Evolutionary conservation across 805 yeast genomes (phyloP).

Genomic region (Teunomyces atbi): DNA sequence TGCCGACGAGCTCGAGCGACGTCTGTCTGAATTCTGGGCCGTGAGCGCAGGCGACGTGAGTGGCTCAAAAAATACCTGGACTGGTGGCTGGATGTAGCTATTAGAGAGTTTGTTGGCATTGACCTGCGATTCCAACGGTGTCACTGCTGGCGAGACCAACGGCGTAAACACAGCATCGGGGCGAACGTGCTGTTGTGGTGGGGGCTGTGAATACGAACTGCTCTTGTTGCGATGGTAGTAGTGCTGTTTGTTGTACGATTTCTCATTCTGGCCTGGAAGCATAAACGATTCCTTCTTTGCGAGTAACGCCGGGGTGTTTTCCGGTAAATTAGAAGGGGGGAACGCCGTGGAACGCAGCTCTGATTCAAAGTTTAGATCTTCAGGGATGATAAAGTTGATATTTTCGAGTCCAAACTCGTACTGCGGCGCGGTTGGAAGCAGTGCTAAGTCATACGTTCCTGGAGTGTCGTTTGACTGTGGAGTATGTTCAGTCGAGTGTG

Average conservation of each 20-base stretch:
- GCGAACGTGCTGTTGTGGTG: conserved; percentile 35
- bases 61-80: conserved; percentile 42
- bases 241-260: conserved; percentile 42
- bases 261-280: conserved; percentile 42
- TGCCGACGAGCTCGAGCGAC: conserved; percentile 30
- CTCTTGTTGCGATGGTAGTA: conserved; percentile 31
- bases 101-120: conserved; percentile 15
- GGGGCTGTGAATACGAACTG: conserved; percentile 12
- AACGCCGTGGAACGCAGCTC: conserved; percentile 22
- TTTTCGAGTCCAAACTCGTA: conserved; percentile 25
- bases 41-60: conserved; percentile 69
- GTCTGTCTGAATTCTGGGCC: conserved; percentile 37
- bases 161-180: conserved; percentile 73
- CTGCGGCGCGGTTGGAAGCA: conserved; percentile 3
- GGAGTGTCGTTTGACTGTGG: conserved; percentile 4
- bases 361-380: conserved; percentile 12
- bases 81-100: conserved; percentile 18
- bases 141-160: conserved; percentile 70
- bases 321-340: conserved; percentile 24
- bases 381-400: conserved; percentile 37
- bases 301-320: conserved; percentile 24
- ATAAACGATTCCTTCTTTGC: conserved; percentile 18
- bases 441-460: neutral
- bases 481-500: conserved; percentile 9
- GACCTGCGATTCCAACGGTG: conserved; percentile 51